Conservation (phyloP, 1,139 yeast genomes). For the Taiozyma onychis region DNA sequence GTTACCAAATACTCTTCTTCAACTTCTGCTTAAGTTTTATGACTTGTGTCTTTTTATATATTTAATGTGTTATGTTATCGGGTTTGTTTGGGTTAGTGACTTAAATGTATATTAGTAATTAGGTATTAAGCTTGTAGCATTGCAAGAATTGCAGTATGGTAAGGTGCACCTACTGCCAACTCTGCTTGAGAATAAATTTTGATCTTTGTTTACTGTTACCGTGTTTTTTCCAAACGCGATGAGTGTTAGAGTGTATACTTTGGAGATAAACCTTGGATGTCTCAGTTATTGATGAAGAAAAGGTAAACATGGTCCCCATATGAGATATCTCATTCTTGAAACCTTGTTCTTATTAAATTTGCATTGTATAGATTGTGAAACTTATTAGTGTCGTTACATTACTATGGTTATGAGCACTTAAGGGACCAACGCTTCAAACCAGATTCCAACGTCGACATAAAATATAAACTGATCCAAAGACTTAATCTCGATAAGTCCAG, state of each 20-base stretch:
- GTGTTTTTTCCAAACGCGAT: no score
- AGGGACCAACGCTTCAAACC: neutral
- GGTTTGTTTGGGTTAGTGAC: conserved; percentile 5
- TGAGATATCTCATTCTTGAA: no score
- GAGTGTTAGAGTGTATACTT: no score
- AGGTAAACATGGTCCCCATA: no score
- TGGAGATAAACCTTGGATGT: no score
- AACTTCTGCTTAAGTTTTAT: conserved; percentile 36
- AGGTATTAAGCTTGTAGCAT: neutral
- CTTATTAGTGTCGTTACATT: no score
- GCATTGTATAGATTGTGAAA: no score
- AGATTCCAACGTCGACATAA: neutral
- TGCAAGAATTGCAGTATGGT: neutral
- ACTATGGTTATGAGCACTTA: neutral
- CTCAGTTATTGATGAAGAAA: no score
- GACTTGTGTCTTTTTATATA: conserved; percentile 9
- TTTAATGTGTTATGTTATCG: conserved; percentile 12
- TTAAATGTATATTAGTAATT: neutral
- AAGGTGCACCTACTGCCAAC: no score
- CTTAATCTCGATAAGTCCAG: neutral
- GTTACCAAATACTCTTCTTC: conserved; percentile 98
- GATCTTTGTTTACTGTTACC: no score
- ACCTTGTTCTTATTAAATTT: no score
- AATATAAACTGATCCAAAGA: neutral
- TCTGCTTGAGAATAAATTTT: no score